Evolutionary conservation across 148 eudicot species (phyloP), one percentile per base, ranked within the genome.

Genomic region (Heliosperma pusillum): DNA sequence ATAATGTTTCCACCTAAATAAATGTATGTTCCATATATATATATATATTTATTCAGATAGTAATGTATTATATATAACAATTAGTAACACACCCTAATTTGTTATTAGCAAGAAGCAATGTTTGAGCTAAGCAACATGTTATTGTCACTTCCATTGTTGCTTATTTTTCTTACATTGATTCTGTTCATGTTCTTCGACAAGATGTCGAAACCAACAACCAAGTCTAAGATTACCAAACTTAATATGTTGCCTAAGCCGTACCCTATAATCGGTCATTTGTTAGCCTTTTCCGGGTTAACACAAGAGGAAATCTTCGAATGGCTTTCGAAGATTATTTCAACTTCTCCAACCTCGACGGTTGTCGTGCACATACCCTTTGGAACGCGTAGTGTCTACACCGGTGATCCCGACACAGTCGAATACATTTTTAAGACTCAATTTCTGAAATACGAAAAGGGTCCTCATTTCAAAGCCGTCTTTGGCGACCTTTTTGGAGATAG

Each of bases 401-500:
- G 17, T 50, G 55, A 50, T 2, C 55, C 55, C 6, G 10, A 8
- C 50, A 7, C 12, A 8, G 50, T 45, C 50, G 50, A 45, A 8
- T 10, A 45, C 50, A 45, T 45, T 12, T 12, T 45, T 15, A 47
- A 47, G 53, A 47, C 53, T 15, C 13, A 47, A 15, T 47, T 47
- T 15, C 11, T 10, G 13, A 47, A 10, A 11, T 47, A 47, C 53
- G 15, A 47, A 10, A 47, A 47, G 53, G 53, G 53, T 0, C 53
- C 53, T 10, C 16, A 47, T 15, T 27, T 58, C 17, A 63, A 30
- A 4, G 10, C 19, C 5, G 44, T 40, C 12, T 44, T 78, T 3
- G 1, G 17, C 0, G 90, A 87, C 16, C 65, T 87, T 2, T 66
- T 87, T 3, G 88, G 90, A 9, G 71, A 82, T 44, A 86, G 88